Base-by-base conservation (phyloP, 176 grass and related monocot genomes). In the Melocanna baccifera region DNA sequence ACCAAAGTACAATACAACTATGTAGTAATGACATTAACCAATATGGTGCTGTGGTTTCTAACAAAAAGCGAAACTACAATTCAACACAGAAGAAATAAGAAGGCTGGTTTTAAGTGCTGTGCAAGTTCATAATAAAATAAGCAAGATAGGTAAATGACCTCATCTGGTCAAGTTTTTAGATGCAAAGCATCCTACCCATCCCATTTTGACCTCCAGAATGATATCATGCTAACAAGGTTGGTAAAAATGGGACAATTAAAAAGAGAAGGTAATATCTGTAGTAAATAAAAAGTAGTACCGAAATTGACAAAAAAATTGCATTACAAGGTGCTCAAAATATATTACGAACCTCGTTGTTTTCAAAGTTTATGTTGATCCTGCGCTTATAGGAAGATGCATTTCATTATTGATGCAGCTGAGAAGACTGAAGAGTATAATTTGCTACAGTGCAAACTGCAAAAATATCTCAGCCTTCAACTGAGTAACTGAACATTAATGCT, bases 401-500 rank as follows among this genome's bases (percentile, higher is more conserved):
- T 70, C 36, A 77, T 71, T 64, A 7, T 57, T 65, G 32, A 46
- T 71, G 57, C 70, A 58, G 55, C 47, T 53, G 22, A 32, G 7
- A 86, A 42, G 34, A 34, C 3, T 4, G 4, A 34, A 34, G 58
- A 48, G 67, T 32, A 47, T 34, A 52, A 77, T 62, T 41, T 19
- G 1, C 12, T 7, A 55, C n/a, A 43, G 0, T 46, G 1, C 41
- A n/a, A n/a, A n/a, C n/a, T n/a, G n/a, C n/a, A 25, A 12, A 62
- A 62, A 70, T 34, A 32, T 4, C 11, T 18, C 40, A 89, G 57
- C 36, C 36, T 66, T 55, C 13, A 51, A 62, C 2, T 52, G 32
- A 81, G 30, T 80, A 69, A 76, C 55, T 15, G 41, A 52, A 42
- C 34, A 79, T 85, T 89, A 29, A 80, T 4, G 34, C 34, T 70